Evolutionary conservation across 1,139 yeast species (phyloP), one percentile per base, ranked within the genome.

Genomic region (Hanseniaspora sp.): DNA sequence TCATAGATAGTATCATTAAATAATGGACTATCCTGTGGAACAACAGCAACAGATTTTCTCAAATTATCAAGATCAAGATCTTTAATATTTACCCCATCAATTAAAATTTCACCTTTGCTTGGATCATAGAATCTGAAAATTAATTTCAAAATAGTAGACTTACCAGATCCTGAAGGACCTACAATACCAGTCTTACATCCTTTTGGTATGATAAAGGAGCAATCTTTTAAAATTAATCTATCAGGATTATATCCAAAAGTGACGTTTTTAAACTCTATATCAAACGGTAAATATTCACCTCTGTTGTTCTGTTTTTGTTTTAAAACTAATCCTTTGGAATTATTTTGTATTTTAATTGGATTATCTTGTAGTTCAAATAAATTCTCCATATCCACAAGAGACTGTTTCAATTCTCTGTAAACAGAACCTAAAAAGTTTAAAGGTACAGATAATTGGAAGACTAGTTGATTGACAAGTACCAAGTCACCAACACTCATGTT

Each of bases 11-110:
- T 78, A 58, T 90, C 96, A 65, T 92, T 94, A 71, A 92, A 92
- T 55, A 92, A 71, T 4, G 98, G 98, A 0, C 97, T 90, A 61
- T 92, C 99, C 68, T 92, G 99, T 1, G 99, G 98, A 1, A 92
- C 98, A 31, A 92, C 94, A 35, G 97, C 98, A 59, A 92, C 79
- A 7, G 79, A 71, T 55, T 68, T 71, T 60, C 98, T 74, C 55
- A 94, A 73, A 7, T 92, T 80, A 54, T 86, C 92, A 52, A 94
- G 67, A 42, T 83, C 82, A 45, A 90, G 81, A 55, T 81, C 78
- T 49, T 82, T 74, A 53, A 94, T 80, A 67, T 94, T 96, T 63
- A 86, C 95, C 1, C 95, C 96, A 68, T 94, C 96, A 56, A 92
- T 80, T 45, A 82, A 68, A 54, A 92, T 86, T 48, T 87, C 71